phyloP scores from a whole-genome alignment of 2,329 filamentous ascomycete species.

The Colletotrichum lini region DNA sequence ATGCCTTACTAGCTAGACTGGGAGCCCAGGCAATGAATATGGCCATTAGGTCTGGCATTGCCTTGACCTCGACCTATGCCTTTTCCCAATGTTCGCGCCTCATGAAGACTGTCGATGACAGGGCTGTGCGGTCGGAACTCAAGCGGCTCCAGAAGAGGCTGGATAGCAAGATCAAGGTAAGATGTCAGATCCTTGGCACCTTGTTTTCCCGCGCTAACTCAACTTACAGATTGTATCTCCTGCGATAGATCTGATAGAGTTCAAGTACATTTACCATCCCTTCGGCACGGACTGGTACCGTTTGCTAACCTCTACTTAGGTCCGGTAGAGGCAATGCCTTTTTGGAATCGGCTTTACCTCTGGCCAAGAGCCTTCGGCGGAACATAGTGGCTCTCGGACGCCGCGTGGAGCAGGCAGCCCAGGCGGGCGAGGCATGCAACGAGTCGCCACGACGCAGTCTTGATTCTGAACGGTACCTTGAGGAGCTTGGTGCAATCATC shows the following conservation, averaged over 20 bases:
- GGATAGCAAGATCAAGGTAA: slow-evolving; percentile 87
- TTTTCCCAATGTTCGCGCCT: slow-evolving; percentile 84
- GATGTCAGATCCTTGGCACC: slow-evolving; percentile 2
- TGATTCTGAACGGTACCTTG: slow-evolving; percentile 69
- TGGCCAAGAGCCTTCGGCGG: slow-evolving; percentile 86
- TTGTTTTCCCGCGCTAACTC: slow-evolving; percentile 1
- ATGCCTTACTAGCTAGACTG: slow-evolving; percentile 70
- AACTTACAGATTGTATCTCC: slow-evolving; percentile 82
- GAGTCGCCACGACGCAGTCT: slow-evolving; percentile 58
- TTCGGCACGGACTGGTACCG: background rate
- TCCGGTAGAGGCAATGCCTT: slow-evolving; percentile 68
- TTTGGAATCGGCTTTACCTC: slow-evolving; percentile 85
- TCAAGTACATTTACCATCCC: slow-evolving; percentile 72
- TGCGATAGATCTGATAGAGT: slow-evolving; percentile 91
- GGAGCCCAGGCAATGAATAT: slow-evolving; percentile 88
- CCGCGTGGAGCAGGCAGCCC: slow-evolving; percentile 79
- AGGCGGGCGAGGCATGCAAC: slow-evolving; percentile 69
- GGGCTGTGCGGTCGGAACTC: slow-evolving; percentile 77
- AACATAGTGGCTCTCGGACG: slow-evolving; percentile 87
- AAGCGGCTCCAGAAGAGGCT: slow-evolving; percentile 79
- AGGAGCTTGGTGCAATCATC: slow-evolving; percentile 79
- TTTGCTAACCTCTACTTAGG: slow-evolving; percentile 52
- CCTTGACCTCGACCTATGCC: slow-evolving; percentile 88
- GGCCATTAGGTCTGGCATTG: slow-evolving; percentile 89
- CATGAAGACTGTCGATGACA: slow-evolving; percentile 82